Evolutionary conservation across 495 filamentous ascomycete species (phyloP), one percentile per base, ranked within the genome.

Genomic region (Xylaria nigripes): DNA sequence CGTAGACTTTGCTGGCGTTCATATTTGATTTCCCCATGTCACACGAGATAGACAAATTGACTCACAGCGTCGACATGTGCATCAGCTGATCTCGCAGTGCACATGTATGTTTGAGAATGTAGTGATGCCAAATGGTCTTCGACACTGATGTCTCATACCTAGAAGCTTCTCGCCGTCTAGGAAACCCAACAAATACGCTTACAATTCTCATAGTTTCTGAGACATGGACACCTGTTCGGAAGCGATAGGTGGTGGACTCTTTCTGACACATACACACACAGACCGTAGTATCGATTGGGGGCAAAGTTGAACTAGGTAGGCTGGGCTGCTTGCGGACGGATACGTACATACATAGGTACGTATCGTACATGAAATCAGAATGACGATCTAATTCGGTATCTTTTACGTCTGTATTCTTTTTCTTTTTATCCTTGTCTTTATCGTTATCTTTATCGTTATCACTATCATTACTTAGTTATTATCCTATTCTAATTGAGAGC

Each of bases 1-100:
- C 2, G 52, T 55, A 55, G 46, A 38, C 46, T 22, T 23, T 8
- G 19, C 36, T 55, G 32, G 51, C 34, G 44, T 48, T 54, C 29
- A 54, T 34, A 40, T 2, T 46, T 10, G 19, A 19, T 32, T 6
- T 22, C 16, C 22, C 9, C 44, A 41, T 30, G n/a, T 24, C 27
- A 27, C 27, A 27, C n/a, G 43, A 54, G 9, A 40, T 54, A 48
- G 51, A 48, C 5, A 48, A 45, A 54, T 42, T 22, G 34, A 42
- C 32, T 48, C 24, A 13, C 27, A 16, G 24, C 34, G 3, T 32
- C 1, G 40, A 24, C 30, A n/a, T 23, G 15, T 6, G n/a, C n/a
- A n/a, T n/a, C n/a, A 40, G 2, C 36, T 18, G n/a, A 40, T 40
- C n/a, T 18, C 9, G 2, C 4, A 18, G n/a, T 18, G 36, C 16